These are phyloP conservation scores for Tricholoma bakamatsutake DNA, from an alignment of 768 basidiomycete species.

Conservation along the genomic window DNA sequence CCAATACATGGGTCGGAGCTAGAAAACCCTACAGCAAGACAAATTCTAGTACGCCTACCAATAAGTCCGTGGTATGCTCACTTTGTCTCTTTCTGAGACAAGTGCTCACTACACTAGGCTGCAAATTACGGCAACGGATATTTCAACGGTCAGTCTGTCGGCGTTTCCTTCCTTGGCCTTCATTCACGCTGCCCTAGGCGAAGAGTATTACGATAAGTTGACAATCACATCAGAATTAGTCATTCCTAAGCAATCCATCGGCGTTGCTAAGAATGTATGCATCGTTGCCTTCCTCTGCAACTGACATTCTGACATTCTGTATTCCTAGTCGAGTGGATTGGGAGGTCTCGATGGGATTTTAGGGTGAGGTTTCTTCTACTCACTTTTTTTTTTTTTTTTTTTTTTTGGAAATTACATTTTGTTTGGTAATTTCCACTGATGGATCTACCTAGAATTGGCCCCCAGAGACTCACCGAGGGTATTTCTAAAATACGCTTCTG, in stretches of 20 bases:
- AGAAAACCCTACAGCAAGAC: slow-evolving; percentile 37
- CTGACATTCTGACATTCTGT: not conserved
- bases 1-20: slow-evolving; percentile 71
- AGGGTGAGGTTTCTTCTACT: slow-evolving; percentile 44
- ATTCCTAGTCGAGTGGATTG: slow-evolving; percentile 35
- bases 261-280: slow-evolving; percentile 40
- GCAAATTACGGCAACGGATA: slow-evolving; percentile 56
- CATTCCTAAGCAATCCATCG: slow-evolving; percentile 55
- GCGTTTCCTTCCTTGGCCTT: too few species aligned
- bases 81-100: not conserved
- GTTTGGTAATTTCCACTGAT: slow-evolving; percentile 1
- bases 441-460: slow-evolving; percentile 46
- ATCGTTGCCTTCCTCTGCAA: not conserved
- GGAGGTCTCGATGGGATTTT: slow-evolving; percentile 56
- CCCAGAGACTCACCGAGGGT: slow-evolving; percentile 45
- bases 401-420: too few species aligned
- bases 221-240: slow-evolving; percentile 43
- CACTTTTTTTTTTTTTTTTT: too few species aligned
- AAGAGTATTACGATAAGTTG: slow-evolving; percentile 48
- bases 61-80: slow-evolving; percentile 38
- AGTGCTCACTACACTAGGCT: slow-evolving; percentile 24
- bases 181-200: slow-evolving; percentile 28
- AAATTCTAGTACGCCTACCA: slow-evolving; percentile 42
- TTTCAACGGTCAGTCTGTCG: too few species aligned
- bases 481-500: slow-evolving; percentile 9